Evolutionary conservation across 2,329 filamentous ascomycete genomes (phyloP), one percentile per base, ranked within the genome.

Genomic region (Aspergillus niger): DNA sequence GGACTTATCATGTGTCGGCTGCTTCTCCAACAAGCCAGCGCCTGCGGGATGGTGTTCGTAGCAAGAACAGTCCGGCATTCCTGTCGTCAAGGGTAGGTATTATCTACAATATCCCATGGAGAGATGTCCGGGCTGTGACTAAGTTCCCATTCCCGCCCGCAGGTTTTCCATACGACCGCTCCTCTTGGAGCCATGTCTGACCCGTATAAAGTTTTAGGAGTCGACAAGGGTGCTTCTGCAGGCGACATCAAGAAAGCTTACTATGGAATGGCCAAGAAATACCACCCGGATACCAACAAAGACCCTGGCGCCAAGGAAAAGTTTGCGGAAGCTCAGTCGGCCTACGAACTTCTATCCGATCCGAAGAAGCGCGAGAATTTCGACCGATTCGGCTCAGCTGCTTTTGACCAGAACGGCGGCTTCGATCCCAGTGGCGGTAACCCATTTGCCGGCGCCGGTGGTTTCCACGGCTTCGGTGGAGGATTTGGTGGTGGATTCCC

Each of bases 231-330:
- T 63, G 91, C 95, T n/a, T 88, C 91, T 1, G 81, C 92, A 3
- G 82, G 87, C 61, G 94, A 98, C 38, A 98, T 99, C 75, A 99
- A 99, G 76, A 98, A 97, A 77, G 93, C 95, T 3, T 99, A 99
- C 81, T 99, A 99, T 75, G 91, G 93, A 54, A 83, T 98, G 61
- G 95, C 95, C 20, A 99, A 99, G 79, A 99, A 98, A 74, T 99
- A 87, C 75, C 95, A 99, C 72, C 95, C 95, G 8, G 95, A 99
- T 75, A 98, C 95, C 38, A 99, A 98, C 83, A 98, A 98, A 77
- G 95, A 98, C 69, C 77, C 91, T 2, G 85, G 82, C n/a, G 93
- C 95, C 38, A 98, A 98, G 76, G 95, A 98, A 70, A 94, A 91
- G 71, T 99, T 99, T 71, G 86, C 89, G 65, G 94, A 97, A 69